Evolutionary conservation across 495 filamentous ascomycete species (phyloP), one percentile per base, ranked within the genome.

Genomic region (Rhizodiscina lignyota): DNA sequence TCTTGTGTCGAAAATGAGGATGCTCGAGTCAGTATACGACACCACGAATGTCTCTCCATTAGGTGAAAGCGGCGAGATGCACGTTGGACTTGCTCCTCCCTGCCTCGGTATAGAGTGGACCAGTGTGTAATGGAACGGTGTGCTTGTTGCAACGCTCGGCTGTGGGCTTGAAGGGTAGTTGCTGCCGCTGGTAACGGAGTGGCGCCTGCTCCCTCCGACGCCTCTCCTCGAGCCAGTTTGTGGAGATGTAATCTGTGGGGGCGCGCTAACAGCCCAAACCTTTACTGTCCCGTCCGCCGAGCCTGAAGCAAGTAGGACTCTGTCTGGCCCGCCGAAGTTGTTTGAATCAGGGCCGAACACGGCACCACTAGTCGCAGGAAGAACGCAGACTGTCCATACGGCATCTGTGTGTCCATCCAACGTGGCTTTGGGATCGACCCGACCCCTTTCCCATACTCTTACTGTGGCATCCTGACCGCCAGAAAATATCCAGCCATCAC

Each of bases 401-500:
- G 84, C 83, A 57, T 96, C 89, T 1, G 78, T 93, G 48, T 97
- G 89, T 4, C 84, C 86, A 40, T 93, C 81, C 17, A 97, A 61
- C 1, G 87, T 97, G 3, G 84, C 87, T 54, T 96, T 94, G 4
- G 87, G 84, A 52, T 94, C 91, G 26, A 97, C 83, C 24, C 85
- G 62, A 8, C 87, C 87, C 12, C 83, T 65, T 60, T 96, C 86
- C 89, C 89, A 97, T 2, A 96, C 83, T 18, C 84, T 70, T 15
- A 97, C 72, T 6, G 85, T 91, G 2, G 85, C 73, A 53, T 97
- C 89, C 49, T 93, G 83, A 2, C 89, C 89, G 28, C 91, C 89
- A 13, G 86, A 94, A 55, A 97, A 96, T 24, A 97, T 79, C 89
- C 91, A 96, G 4, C 91, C 91, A 43, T 94, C 86, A 15, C 83